phyloP scores from a whole-genome alignment of 306 rosid genomes.

The Cicer arietinum region DNA sequence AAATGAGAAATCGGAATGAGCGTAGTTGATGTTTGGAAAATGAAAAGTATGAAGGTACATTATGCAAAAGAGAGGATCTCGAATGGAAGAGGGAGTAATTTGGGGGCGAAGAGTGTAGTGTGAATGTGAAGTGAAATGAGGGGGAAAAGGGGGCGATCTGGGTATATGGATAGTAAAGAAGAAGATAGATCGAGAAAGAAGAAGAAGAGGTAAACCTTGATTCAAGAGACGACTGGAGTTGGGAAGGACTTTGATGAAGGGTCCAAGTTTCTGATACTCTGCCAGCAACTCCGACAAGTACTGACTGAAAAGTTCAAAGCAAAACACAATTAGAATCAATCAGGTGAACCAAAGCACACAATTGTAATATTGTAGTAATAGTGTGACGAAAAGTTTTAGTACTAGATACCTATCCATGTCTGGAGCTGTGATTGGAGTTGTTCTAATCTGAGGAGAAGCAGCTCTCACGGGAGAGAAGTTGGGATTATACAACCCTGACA shows the following conservation, averaged over 20 bases:
- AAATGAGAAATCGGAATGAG: no score
- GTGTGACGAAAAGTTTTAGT: background rate
- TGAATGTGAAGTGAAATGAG: background rate
- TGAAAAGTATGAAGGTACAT: constrained; percentile 22
- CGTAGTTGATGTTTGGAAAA: background rate
- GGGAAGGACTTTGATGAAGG: constrained; percentile 90
- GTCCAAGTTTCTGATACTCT: constrained; percentile 95
- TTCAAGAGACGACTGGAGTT: constrained; percentile 86
- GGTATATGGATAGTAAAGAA: no score
- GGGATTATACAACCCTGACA: constrained; percentile 67
- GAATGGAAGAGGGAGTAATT: background rate
- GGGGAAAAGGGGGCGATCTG: constrained; percentile 48
- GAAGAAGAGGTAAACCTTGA: constrained; percentile 60
- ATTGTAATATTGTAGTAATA: no score
- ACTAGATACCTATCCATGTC: constrained; percentile 74
- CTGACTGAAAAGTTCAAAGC: constrained; percentile 56
- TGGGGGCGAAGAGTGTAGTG: background rate
- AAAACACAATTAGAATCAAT: background rate
- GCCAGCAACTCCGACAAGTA: constrained; percentile 87
- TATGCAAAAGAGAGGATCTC: background rate
- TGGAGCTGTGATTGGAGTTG: constrained; percentile 41
- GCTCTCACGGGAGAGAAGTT: constrained; percentile 97
- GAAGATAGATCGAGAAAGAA: no score
- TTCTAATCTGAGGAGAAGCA: constrained; percentile 96
- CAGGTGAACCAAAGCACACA: background rate